Conservation (phyloP, 1,284 basidiomycete genomes). For the Puccinia coronata region DNA sequence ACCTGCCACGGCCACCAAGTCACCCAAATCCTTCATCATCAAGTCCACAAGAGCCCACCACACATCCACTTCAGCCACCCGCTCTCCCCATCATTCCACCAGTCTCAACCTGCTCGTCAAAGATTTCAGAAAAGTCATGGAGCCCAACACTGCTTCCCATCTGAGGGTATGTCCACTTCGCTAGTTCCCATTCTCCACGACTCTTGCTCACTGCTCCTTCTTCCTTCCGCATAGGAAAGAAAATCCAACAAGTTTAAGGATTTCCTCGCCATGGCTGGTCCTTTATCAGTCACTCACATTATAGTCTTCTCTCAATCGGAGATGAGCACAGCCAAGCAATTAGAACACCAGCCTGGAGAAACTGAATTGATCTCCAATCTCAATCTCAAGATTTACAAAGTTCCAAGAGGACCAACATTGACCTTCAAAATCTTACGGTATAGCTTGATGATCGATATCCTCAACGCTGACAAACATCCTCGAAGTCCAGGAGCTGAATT, state of each 20-base stretch:
- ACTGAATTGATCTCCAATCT: conserved; percentile 79
- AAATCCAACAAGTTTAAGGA: conserved; percentile 90
- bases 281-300: conserved; percentile 87
- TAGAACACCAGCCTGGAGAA: conserved; percentile 63
- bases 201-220: conserved; percentile 34
- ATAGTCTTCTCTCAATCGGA: conserved; percentile 70
- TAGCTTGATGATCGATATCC: conserved; percentile 80
- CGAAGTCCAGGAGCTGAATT: conserved; percentile 80
- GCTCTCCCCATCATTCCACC: conserved; percentile 37
- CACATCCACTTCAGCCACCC: not conserved
- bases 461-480: conserved; percentile 69
- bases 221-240: conserved; percentile 69
- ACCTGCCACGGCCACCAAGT: conserved; percentile 1
- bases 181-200: not conserved
- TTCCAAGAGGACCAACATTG: conserved; percentile 90
- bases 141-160: conserved; percentile 92
- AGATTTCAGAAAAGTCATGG: conserved; percentile 93
- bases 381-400: conserved; percentile 77
- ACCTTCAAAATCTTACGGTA: conserved; percentile 92
- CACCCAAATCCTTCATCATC: conserved; percentile 73
- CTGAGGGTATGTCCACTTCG: conserved; percentile 67
- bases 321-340: conserved; percentile 52
- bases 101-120: conserved; percentile 67
- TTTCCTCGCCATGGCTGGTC: conserved; percentile 87
- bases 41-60: conserved; percentile 61